phyloP scores from a whole-genome alignment of 768 basidiomycete species.

The Agaricus bisporus region DNA sequence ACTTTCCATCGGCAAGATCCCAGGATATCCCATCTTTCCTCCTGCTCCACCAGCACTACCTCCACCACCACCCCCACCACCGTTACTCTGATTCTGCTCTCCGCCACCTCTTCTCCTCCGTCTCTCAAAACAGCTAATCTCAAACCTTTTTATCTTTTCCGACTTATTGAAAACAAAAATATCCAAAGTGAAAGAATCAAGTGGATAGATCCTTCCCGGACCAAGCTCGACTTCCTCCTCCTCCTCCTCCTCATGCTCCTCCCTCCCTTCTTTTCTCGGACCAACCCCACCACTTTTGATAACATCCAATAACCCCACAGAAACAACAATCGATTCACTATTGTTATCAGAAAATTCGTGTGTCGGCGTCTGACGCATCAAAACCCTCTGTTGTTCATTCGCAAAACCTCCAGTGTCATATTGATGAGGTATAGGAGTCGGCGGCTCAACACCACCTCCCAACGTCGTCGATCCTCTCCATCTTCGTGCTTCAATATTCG shows the following conservation, averaged over 20 bases:
- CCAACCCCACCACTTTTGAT: slow-evolving; percentile 14
- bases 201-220: slow-evolving; percentile 56
- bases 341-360: slow-evolving; percentile 20
- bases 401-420: slow-evolving; percentile 35
- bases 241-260: slow-evolving; percentile 8
- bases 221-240: slow-evolving; percentile 13
- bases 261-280: slow-evolving; percentile 14
- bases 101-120: slow-evolving; percentile 38
- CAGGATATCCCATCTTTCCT: slow-evolving; percentile 42
- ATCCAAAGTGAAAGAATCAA: slow-evolving; percentile 74
- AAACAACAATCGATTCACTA: slow-evolving; percentile 64
- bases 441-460: slow-evolving; percentile 26
- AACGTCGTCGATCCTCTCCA: slow-evolving; percentile 36
- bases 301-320: slow-evolving; percentile 47
- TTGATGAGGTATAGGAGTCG: slow-evolving; percentile 47
- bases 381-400: not conserved
- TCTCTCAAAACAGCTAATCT: slow-evolving; percentile 62
- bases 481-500: slow-evolving; percentile 63
- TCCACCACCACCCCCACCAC: slow-evolving; percentile 22
- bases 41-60: slow-evolving; percentile 22
- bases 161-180: slow-evolving; percentile 86
- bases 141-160: slow-evolving; percentile 69
- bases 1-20: slow-evolving; percentile 72
- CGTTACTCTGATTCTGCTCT: slow-evolving; percentile 24
- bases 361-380: slow-evolving; percentile 11